Conservation (phyloP, 352 stramenopile genomes). For the Globisporangium recalcitrans region DNA sequence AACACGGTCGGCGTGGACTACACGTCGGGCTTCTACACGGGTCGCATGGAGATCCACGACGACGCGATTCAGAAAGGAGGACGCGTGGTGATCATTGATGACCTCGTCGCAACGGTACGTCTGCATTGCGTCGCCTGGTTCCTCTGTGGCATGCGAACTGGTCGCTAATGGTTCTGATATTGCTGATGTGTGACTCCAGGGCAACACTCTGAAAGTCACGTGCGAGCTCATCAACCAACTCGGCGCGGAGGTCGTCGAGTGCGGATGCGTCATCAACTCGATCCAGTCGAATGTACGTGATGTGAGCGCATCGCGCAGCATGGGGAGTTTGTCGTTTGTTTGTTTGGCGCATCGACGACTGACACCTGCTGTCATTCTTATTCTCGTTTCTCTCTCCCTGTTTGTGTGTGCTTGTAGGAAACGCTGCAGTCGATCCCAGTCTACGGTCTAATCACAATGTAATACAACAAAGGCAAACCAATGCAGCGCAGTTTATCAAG, state of each 20-base stretch:
- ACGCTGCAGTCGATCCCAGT: constrained; percentile 42
- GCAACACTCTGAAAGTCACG: constrained; percentile 77
- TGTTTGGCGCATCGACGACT: not conserved
- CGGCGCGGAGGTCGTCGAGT: constrained; percentile 69
- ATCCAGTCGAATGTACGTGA: constrained; percentile 39
- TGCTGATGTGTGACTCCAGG: constrained; percentile 23
- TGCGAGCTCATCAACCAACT: constrained; percentile 71
- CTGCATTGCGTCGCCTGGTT: not conserved
- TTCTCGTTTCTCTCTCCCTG: not conserved
- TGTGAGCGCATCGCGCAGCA: not conserved
- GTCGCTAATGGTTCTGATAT: not conserved
- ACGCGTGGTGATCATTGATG: constrained; percentile 76
- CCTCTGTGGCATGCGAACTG: not conserved
- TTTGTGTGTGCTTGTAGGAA: constrained; percentile 22
- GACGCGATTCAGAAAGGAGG: constrained; percentile 65
- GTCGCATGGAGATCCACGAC: constrained; percentile 77
- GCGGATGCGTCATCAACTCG: constrained; percentile 72
- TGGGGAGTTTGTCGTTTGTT: not conserved
- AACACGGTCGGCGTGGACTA: constrained; percentile 81
- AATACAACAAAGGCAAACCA: constrained; percentile 9
- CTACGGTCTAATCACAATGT: constrained; percentile 51
- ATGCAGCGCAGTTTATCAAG: not conserved
- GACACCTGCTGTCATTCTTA: not conserved
- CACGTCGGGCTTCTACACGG: constrained; percentile 65
- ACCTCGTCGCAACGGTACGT: constrained; percentile 69